Evolutionary conservation across 257 asterid species (phyloP).

Genomic region (Ilex aquifolium): DNA sequence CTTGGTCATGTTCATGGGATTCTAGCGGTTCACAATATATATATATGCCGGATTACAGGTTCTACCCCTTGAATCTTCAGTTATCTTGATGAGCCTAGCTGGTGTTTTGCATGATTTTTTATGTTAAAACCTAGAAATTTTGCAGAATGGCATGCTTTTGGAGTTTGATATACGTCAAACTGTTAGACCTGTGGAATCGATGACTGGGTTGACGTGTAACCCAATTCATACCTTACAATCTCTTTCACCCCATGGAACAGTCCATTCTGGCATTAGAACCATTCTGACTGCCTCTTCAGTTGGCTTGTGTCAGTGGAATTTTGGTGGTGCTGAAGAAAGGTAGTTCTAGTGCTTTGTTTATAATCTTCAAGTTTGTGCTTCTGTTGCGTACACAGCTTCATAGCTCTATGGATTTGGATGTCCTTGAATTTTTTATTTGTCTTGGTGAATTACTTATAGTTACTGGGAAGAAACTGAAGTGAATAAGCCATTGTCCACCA

Average conservation of each 20-base stretch:
- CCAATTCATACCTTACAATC: constrained; percentile 68
- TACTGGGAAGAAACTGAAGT: no score
- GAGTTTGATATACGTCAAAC: constrained; percentile 87
- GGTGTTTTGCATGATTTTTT: constrained; percentile 7
- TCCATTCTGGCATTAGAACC: constrained; percentile 37
- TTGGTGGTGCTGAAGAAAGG: constrained; percentile 53
- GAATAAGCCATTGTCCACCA: no score
- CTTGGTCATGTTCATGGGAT: constrained; percentile 99
- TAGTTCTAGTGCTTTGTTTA: constrained; percentile 11
- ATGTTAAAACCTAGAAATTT: constrained; percentile 10
- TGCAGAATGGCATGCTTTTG: constrained; percentile 76
- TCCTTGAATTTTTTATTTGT: neutral
- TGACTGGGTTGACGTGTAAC: constrained; percentile 49
- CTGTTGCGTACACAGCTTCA: neutral
- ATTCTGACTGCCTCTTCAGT: constrained; percentile 82
- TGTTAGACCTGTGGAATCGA: constrained; percentile 55
- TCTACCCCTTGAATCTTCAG: constrained; percentile 9
- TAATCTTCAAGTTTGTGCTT: neutral
- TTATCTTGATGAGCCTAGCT: constrained; percentile 7
- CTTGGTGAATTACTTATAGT: neutral
- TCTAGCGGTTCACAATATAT: constrained; percentile 41
- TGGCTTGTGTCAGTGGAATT: constrained; percentile 86
- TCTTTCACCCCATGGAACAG: constrained; percentile 38
- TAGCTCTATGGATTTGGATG: constrained; percentile 3
- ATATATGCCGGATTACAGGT: constrained; percentile 93